Base-by-base conservation (phyloP, 176 grass and related monocot species). In the Juncus effusus region DNA sequence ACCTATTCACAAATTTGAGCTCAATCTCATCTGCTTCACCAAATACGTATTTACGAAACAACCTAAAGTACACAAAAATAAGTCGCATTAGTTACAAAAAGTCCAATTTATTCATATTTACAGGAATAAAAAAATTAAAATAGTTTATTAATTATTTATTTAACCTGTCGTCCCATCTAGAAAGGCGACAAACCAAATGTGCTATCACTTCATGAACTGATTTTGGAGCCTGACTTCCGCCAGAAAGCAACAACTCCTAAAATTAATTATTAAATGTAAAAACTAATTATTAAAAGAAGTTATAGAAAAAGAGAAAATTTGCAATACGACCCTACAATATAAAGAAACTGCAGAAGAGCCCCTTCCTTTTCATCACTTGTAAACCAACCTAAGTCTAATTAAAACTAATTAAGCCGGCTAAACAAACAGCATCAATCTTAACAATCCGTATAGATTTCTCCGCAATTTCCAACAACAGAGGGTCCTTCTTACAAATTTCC, bases 1-100 rank as follows among this genome's bases (percentile, higher is more conserved):
- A 99, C 94, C 89, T 93, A 78, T 87, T 93, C 59, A 99, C 94
- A 74, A 99, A 99, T 81, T 99, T 99, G 66, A 99, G 75, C 77
- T 99, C 94, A 66, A 99, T 82, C 79, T 99, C 94, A 78, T 99
- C 94, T 66, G 94, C 94, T 81, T 89, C 89, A 36, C 94, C 94
- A 87, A 99, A 99, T 62, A 93, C 36, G 78, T 93, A 93, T 72
- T 99, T 93, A 13, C 94, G 80, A 56, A 93, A 99, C 61, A 99
- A 80, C 64, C 94, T 99, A 75, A 72, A 84, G 62, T 36, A 77
- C 58, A 59, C 9, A 16, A 63, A 83, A 67, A 44, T 63, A 6
- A 47, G 44, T 47, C 44, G 9, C 44, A 6, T 47, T 1, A 47
- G 44, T 47, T 47, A 47, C 44, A 6, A 47, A 47, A 28, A 28